These are phyloP conservation scores for Somion occarium DNA, from an alignment of 1,284 basidiomycete species.

Conservation along the genomic window DNA sequence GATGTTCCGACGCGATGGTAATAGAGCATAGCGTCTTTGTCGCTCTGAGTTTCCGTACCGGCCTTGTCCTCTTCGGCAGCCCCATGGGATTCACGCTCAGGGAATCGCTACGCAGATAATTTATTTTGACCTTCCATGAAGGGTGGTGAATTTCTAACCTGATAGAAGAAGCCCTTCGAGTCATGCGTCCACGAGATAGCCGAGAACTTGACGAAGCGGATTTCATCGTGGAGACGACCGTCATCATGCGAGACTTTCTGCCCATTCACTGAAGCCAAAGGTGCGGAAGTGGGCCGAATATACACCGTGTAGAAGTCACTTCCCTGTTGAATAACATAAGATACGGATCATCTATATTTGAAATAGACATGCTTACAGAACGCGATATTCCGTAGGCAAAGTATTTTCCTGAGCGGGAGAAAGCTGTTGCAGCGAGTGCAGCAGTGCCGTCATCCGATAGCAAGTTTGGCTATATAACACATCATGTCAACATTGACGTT, in stretches of 20 bases:
- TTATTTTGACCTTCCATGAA: neutral
- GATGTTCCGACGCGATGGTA: conserved; percentile 69
- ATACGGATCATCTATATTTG: no score
- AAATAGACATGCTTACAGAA: conserved; percentile 43
- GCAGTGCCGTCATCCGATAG: conserved; percentile 73
- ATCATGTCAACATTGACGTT: conserved; percentile 1
- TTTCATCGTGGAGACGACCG: conserved; percentile 55
- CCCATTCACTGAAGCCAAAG: conserved; percentile 41
- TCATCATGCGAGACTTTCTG: conserved; percentile 41
- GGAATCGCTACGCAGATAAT: conserved; percentile 44
- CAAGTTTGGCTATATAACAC: conserved; percentile 53
- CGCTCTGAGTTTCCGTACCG: conserved; percentile 60
- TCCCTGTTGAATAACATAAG: conserved; percentile 44
- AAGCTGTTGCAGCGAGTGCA: conserved; percentile 51
- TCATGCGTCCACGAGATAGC: conserved; percentile 70
- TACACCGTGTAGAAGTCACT: conserved; percentile 73
- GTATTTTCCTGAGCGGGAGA: conserved; percentile 65
- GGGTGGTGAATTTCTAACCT: conserved; percentile 36
- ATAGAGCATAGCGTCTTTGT: conserved; percentile 68
- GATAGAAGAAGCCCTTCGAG: conserved; percentile 80
- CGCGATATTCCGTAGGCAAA: conserved; percentile 76
- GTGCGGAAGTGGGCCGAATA: conserved; percentile 56
- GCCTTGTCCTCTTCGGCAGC: conserved; percentile 47
- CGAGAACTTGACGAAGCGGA: conserved; percentile 77
- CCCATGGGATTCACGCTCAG: conserved; percentile 46